These are phyloP conservation scores for Cylindrodendrum hubeiense DNA, from an alignment of 2,329 filamentous ascomycete species.

Conservation along the genomic window DNA sequence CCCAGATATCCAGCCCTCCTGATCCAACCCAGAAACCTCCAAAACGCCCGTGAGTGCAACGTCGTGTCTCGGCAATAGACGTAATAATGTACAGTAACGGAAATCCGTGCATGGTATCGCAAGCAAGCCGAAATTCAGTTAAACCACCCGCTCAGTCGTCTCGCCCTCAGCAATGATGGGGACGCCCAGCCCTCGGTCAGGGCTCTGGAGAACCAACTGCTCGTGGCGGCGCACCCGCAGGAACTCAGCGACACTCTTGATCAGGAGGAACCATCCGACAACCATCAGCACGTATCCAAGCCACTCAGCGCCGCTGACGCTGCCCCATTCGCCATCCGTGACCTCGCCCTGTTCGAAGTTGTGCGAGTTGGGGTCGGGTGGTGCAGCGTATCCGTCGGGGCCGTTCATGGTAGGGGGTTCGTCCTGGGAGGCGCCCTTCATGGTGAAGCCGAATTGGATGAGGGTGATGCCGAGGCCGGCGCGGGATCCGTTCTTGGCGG, in stretches of 20 bases:
- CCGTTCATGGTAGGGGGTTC: slow-evolving; percentile 59
- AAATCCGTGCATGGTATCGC: background rate
- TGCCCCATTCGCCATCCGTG: slow-evolving; percentile 57
- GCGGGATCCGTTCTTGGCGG: slow-evolving; percentile 96
- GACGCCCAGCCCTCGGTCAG: slow-evolving; percentile 86
- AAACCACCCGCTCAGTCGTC: slow-evolving; percentile 81
- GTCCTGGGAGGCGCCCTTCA: slow-evolving; percentile 74
- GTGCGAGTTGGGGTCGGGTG: slow-evolving; percentile 90
- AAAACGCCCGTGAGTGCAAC: slow-evolving; percentile 23
- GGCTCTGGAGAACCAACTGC: slow-evolving; percentile 91
- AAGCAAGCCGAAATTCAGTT: slow-evolving; percentile 33
- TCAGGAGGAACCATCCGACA: slow-evolving; percentile 97
- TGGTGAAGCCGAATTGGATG: slow-evolving; percentile 96
- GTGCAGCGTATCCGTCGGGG: slow-evolving; percentile 73
- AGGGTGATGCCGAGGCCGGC: slow-evolving; percentile 95
- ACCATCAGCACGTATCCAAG: slow-evolving; percentile 95
- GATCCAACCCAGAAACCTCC: slow-evolving; percentile 23
- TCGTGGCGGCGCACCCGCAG: slow-evolving; percentile 90
- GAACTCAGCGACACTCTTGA: slow-evolving; percentile 93
- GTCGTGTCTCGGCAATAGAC: slow-evolving; percentile 5
- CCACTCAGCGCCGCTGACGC: slow-evolving; percentile 84
- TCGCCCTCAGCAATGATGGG: slow-evolving; percentile 91
- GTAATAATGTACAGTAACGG: slow-evolving; percentile 23
- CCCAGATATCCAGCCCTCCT: slow-evolving; percentile 17
- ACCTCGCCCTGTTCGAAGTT: slow-evolving; percentile 84